A percentile compares a stretch with the other conserved stretches of the same genome.
These are phyloP conservation scores for Polyporus tsugae DNA, from an alignment of 1,284 basidiomycete genomes.

Conservation along the genomic window DNA sequence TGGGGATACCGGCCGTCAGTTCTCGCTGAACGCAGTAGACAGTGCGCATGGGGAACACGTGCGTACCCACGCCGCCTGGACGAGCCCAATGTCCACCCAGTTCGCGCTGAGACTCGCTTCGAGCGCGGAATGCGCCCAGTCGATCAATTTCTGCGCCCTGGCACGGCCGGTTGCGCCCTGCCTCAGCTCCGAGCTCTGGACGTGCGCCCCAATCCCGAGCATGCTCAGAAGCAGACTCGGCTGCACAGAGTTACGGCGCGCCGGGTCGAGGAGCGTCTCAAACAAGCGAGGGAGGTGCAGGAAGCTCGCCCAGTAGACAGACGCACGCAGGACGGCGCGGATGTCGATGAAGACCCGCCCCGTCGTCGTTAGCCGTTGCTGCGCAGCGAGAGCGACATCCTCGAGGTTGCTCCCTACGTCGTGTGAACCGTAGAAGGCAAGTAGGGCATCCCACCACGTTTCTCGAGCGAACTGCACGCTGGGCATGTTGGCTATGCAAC, in stretches of 20 bases:
- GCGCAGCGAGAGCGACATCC: slow-evolving; percentile 41
- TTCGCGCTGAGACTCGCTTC: slow-evolving; percentile 73
- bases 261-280: slow-evolving; percentile 60
- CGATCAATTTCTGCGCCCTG: slow-evolving; percentile 63
- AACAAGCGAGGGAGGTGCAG: slow-evolving; percentile 75
- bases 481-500: slow-evolving; percentile 47
- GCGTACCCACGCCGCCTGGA: slow-evolving; percentile 76
- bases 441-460: slow-evolving; percentile 79
- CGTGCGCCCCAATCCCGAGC: slow-evolving; percentile 70
- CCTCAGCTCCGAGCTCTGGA: slow-evolving; percentile 71
- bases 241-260: slow-evolving; percentile 61
- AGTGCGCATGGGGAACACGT: slow-evolving; percentile 26
- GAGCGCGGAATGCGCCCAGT: slow-evolving; percentile 71
- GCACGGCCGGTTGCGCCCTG: slow-evolving; percentile 50
- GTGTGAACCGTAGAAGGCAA: slow-evolving; percentile 59
- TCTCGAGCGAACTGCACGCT: slow-evolving; percentile 70
- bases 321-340: slow-evolving; percentile 65
- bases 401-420: slow-evolving; percentile 25
- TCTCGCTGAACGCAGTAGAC: neutral
- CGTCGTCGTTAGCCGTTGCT: slow-evolving; percentile 54
- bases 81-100: slow-evolving; percentile 75
- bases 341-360: slow-evolving; percentile 62
- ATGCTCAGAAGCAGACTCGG: slow-evolving; percentile 70
- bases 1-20: neutral
- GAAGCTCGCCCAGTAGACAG: slow-evolving; percentile 76